phyloP scores from a whole-genome alignment of 768 basidiomycete genomes.

The Tylopilus plumbeoviolaceoides region DNA sequence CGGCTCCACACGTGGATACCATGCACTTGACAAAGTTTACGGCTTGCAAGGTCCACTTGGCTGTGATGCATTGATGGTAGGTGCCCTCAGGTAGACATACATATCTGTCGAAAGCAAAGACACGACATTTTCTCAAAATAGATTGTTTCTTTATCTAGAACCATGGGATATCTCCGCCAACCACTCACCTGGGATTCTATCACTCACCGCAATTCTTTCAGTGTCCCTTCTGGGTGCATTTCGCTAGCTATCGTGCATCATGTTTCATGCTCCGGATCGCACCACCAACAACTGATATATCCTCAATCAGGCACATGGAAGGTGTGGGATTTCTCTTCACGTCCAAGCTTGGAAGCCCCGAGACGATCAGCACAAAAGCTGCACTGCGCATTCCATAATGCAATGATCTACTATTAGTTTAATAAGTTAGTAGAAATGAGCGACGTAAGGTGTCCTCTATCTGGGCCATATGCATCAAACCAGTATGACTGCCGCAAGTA shows the following conservation, averaged over 20 bases:
- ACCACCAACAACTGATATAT: not conserved
- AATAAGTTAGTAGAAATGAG: conserved; percentile 15
- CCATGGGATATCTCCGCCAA: not conserved
- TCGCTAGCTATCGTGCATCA: not conserved
- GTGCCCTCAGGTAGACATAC: not conserved
- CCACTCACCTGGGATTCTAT: conserved; percentile 1
- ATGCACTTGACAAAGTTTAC: not conserved
- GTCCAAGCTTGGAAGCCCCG: not conserved
- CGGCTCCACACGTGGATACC: not conserved
- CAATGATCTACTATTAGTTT: not conserved
- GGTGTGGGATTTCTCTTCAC: not conserved
- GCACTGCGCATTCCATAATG: not conserved
- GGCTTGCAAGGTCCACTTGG: too few species aligned
- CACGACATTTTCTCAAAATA: not conserved
- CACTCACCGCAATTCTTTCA: not conserved
- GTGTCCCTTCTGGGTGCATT: not conserved
- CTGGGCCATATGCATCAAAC: conserved; percentile 35
- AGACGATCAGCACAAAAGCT: not conserved
- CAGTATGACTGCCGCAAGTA: conserved; percentile 79
- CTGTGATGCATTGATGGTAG: too few species aligned
- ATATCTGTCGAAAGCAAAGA: not conserved
- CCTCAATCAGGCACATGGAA: not conserved
- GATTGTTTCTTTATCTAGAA: conserved; percentile 29
- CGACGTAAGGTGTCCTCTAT: conserved; percentile 8
- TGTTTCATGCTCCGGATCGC: not conserved